phyloP scores from a whole-genome alignment of 2,329 filamentous ascomycete genomes.

The Pyrenochaeta sp. region DNA sequence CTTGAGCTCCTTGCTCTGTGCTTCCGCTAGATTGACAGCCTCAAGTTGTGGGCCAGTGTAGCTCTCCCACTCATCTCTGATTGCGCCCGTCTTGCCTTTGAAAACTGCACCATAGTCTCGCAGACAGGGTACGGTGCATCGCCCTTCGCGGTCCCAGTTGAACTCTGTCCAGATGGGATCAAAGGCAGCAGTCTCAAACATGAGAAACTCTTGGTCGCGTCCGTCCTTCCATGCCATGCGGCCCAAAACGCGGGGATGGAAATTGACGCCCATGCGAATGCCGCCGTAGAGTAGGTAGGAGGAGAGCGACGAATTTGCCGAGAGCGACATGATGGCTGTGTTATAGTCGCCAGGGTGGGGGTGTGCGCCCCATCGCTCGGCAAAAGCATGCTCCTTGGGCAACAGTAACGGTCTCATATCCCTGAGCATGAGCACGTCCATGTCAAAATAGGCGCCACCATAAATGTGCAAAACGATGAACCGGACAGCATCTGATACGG shows the following conservation, averaged over 20 bases:
- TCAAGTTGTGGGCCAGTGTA: constrained; percentile 58
- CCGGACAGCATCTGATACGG: constrained; percentile 64
- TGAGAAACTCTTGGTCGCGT: constrained; percentile 62
- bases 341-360: constrained; percentile 64
- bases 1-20: constrained; percentile 38
- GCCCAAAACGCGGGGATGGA: constrained; percentile 64
- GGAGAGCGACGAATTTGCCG: constrained; percentile 64
- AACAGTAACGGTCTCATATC: constrained; percentile 64
- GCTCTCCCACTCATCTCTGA: constrained; percentile 63
- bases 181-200: constrained; percentile 66
- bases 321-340: constrained; percentile 65
- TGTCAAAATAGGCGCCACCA: constrained; percentile 64
- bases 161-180: constrained; percentile 67
- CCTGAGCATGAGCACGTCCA: constrained; percentile 64
- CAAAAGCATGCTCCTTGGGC: constrained; percentile 61
- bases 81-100: constrained; percentile 56
- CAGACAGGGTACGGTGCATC: constrained; percentile 64
- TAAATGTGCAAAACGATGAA: constrained; percentile 65
- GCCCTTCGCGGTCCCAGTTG: constrained; percentile 61
- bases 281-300: constrained; percentile 64
- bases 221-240: constrained; percentile 66
- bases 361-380: constrained; percentile 65
- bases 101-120: constrained; percentile 63
- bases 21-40: constrained; percentile 38
- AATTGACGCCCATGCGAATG: constrained; percentile 66